Conservation (phyloP, 73 alveolate species). For the Tetrahymena elliotti region DNA sequence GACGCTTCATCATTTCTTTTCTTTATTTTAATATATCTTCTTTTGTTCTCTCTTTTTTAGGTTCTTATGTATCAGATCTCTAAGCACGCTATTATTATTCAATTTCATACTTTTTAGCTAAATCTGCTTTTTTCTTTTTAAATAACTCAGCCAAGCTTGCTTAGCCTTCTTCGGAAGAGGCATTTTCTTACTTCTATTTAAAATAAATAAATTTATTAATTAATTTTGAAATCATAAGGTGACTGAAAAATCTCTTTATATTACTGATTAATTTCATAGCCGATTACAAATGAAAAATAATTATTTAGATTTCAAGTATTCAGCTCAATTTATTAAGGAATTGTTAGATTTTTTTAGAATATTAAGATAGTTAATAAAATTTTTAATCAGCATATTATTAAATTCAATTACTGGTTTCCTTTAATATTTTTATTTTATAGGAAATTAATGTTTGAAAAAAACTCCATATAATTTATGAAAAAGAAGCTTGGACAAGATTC, state of each 20-base stretch:
- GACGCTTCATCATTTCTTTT: constrained; percentile 40
- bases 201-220: neutral
- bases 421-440: too few species aligned
- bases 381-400: too few species aligned
- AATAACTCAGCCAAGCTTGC: neutral
- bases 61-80: neutral
- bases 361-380: too few species aligned
- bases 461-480: too few species aligned
- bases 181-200: neutral
- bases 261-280: neutral
- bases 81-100: neutral
- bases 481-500: too few species aligned
- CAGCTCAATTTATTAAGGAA: too few species aligned
- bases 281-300: neutral
- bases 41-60: constrained; percentile 33
- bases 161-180: neutral
- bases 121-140: neutral
- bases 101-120: neutral
- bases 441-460: too few species aligned
- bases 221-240: neutral
- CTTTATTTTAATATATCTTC: constrained; percentile 41
- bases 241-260: neutral
- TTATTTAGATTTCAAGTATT: neutral
- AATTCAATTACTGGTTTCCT: too few species aligned
- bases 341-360: too few species aligned